Conservation (phyloP, 108 stramenopile genomes). For the Mayamaea pseudoterrestris region DNA sequence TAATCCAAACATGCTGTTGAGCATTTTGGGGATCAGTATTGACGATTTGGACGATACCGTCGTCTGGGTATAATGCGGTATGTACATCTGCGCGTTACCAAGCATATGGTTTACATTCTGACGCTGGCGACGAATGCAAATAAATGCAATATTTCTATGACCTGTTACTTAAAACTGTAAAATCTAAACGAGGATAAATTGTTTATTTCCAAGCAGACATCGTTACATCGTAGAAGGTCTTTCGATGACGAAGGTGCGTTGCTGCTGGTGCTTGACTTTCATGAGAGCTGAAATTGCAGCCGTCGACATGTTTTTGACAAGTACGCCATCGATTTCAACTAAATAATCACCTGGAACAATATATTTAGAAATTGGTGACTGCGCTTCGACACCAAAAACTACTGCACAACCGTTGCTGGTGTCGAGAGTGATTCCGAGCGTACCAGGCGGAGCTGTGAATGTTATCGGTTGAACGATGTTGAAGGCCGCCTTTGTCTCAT, state of each 20-base stretch:
- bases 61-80: conserved; percentile 22
- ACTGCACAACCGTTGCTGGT: neutral
- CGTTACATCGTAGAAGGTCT: too few relatives aligned
- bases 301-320: neutral
- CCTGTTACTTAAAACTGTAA: too few relatives aligned
- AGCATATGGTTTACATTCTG: too few relatives aligned
- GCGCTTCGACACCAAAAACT: neutral
- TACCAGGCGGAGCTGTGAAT: neutral
- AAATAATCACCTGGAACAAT: neutral
- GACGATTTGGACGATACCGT: conserved; percentile 69
- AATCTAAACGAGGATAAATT: too few relatives aligned
- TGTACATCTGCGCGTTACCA: too few relatives aligned
- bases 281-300: neutral
- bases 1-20: conserved; percentile 60
- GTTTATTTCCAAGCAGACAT: too few relatives aligned
- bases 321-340: neutral
- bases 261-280: neutral
- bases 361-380: neutral
- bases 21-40: conserved; percentile 51
- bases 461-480: too few relatives aligned
- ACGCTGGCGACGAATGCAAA: too few relatives aligned
- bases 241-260: neutral
- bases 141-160: too few relatives aligned
- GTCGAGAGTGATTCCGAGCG: neutral
- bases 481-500: too few relatives aligned